phyloP scores from a whole-genome alignment of 495 filamentous ascomycete species.

The Hyphodiscus hymeniophilus region DNA sequence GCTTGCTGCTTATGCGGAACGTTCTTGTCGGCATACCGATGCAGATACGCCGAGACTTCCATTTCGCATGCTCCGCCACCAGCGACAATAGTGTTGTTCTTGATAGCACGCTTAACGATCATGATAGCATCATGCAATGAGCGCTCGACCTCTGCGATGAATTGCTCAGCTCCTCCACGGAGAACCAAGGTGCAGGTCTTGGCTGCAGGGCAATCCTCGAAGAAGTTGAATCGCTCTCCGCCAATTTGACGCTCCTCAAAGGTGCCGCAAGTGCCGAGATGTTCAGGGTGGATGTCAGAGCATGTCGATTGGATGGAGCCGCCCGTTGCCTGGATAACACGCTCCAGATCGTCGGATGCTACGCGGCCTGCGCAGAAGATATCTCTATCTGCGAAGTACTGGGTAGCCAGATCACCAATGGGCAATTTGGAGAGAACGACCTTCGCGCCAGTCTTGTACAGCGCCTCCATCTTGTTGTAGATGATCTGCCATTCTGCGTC shows the following conservation, averaged over 20 bases:
- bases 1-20: slow-evolving; percentile 92
- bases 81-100: slow-evolving; percentile 88
- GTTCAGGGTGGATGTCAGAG: slow-evolving; percentile 83
- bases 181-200: slow-evolving; percentile 96
- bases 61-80: slow-evolving; percentile 95
- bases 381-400: slow-evolving; percentile 96
- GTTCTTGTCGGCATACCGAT: slow-evolving; percentile 84
- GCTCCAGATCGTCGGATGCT: slow-evolving; percentile 86
- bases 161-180: slow-evolving; percentile 94
- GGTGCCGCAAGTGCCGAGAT: slow-evolving; percentile 80
- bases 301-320: slow-evolving; percentile 91
- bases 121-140: slow-evolving; percentile 98
- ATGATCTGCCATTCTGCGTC: slow-evolving; percentile 99
- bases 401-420: slow-evolving; percentile 94
- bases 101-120: slow-evolving; percentile 96
- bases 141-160: slow-evolving; percentile 96
- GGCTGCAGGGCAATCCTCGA: slow-evolving; percentile 87
- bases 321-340: slow-evolving; percentile 89
- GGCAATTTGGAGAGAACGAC: slow-evolving; percentile 95
- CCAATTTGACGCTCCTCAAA: slow-evolving; percentile 98
- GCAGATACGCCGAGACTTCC: slow-evolving; percentile 89
- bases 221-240: slow-evolving; percentile 95
- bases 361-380: slow-evolving; percentile 98
- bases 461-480: slow-evolving; percentile 94
- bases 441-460: slow-evolving; percentile 88